These are phyloP conservation scores for Aegilops umbellulata DNA, from an alignment of 176 grass and related monocot species.

Conservation along the genomic window DNA sequence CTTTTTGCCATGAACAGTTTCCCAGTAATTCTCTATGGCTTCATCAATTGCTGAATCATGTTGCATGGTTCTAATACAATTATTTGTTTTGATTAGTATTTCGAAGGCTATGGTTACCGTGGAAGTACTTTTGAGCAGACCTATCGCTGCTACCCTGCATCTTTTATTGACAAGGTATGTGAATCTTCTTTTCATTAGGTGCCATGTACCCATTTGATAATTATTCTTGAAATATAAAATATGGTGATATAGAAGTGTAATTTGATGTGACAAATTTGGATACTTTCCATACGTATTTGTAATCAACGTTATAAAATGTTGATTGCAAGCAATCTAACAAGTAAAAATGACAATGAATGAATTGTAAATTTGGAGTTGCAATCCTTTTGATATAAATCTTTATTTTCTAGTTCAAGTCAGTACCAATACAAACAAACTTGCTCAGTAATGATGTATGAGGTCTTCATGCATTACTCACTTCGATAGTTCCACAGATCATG, in stretches of 20 bases:
- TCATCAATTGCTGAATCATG: background rate
- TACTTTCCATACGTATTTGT: background rate
- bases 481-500: constrained; percentile 24
- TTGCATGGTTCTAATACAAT: constrained; percentile 10
- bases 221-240: background rate
- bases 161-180: constrained; percentile 96
- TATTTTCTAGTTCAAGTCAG: constrained; percentile 13
- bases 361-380: background rate
- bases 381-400: background rate
- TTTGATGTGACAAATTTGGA: background rate
- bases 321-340: background rate
- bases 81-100: constrained; percentile 53
- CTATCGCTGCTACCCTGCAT: constrained; percentile 91
- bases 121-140: constrained; percentile 92
- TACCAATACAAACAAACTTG: background rate
- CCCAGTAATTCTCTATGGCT: background rate
- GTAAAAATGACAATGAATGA: background rate
- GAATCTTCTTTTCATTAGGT: constrained; percentile 10
- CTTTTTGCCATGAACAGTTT: background rate
- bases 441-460: background rate
- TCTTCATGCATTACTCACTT: constrained; percentile 6
- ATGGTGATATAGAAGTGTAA: background rate
- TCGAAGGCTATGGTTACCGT: constrained; percentile 81
- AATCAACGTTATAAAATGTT: background rate
- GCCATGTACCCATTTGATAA: background rate